Conservation (phyloP, 805 yeast species). For the Yamadazyma tumulicola region DNA sequence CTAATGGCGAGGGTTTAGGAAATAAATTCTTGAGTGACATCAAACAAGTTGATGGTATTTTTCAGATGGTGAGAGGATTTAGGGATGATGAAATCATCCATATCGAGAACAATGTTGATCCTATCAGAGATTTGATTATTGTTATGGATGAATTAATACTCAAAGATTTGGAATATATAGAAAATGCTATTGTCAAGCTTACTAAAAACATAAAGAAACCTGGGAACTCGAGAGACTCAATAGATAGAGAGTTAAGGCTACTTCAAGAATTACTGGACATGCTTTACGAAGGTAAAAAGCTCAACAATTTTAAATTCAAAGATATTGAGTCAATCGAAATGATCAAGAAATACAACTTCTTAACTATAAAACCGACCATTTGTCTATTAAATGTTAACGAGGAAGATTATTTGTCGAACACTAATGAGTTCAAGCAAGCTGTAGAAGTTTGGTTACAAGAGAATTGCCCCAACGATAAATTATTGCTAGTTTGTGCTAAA, state of each 20-base stretch:
- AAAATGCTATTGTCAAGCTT: slow-evolving; percentile 39
- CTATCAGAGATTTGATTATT: slow-evolving; percentile 59
- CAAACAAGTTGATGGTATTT: slow-evolving; percentile 96
- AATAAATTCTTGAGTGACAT: slow-evolving; percentile 95
- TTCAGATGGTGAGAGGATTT: slow-evolving; percentile 96
- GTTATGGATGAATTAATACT: slow-evolving; percentile 60
- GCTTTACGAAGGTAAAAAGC: slow-evolving; percentile 52
- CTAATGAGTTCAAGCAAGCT: slow-evolving; percentile 47
- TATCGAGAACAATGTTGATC: slow-evolving; percentile 54
- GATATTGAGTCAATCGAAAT: slow-evolving; percentile 57
- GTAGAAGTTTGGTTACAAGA: slow-evolving; percentile 65
- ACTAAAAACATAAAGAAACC: slow-evolving; percentile 28
- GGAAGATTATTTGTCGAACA: slow-evolving; percentile 55
- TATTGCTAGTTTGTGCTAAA: slow-evolving; percentile 43
- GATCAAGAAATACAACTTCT: slow-evolving; percentile 65
- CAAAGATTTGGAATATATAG: slow-evolving; percentile 62
- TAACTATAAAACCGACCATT: slow-evolving; percentile 88
- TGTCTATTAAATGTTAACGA: slow-evolving; percentile 71
- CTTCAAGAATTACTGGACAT: slow-evolving; percentile 30
- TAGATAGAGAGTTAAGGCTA: slow-evolving; percentile 26
- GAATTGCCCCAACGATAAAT: slow-evolving; percentile 56
- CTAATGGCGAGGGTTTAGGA: slow-evolving; percentile 96
- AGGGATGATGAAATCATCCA: slow-evolving; percentile 98
- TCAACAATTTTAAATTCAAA: slow-evolving; percentile 59
- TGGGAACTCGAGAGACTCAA: slow-evolving; percentile 19